Percentiles rank a stretch among this genome's conserved stretches.
Conservation (phyloP, 805 yeast genomes). For the Danielozyma ontarioensis region DNA sequence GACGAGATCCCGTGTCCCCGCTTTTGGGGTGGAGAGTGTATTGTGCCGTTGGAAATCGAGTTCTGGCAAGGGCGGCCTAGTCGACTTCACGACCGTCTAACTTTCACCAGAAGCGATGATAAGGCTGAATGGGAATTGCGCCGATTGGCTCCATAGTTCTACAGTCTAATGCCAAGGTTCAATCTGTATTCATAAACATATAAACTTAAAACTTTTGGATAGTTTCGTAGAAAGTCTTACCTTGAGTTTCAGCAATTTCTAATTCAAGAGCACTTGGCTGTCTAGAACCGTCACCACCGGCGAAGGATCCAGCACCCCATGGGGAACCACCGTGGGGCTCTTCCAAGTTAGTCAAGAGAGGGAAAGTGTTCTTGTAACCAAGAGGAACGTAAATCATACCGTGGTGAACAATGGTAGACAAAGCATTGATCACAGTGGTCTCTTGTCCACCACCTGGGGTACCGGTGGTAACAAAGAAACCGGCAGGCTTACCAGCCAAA, state of each 20-base stretch:
- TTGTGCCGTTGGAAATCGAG: slow-evolving; percentile 86
- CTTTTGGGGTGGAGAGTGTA: slow-evolving; percentile 91
- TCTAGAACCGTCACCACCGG: slow-evolving; percentile 75
- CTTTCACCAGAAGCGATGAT: slow-evolving; percentile 53
- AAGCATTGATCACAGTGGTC: slow-evolving; percentile 52
- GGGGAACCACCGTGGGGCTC: slow-evolving; percentile 80
- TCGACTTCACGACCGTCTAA: slow-evolving; percentile 85
- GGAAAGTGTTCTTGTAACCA: slow-evolving; percentile 61
- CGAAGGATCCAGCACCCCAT: slow-evolving; percentile 83
- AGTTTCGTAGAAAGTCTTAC: slow-evolving; percentile 51
- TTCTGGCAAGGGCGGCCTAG: slow-evolving; percentile 96
- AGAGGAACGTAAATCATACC: slow-evolving; percentile 75
- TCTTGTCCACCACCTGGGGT: slow-evolving; percentile 80
- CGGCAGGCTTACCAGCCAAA: slow-evolving; percentile 68
- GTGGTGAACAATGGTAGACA: slow-evolving; percentile 65
- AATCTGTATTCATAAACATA: too few species aligned
- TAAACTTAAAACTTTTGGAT: slow-evolving; percentile 9
- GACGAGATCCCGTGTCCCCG: slow-evolving; percentile 85
- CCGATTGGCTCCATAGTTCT: slow-evolving; percentile 64
- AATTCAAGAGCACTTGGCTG: slow-evolving; percentile 59
- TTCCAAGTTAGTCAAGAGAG: slow-evolving; percentile 48
- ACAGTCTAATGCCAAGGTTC: too few species aligned
- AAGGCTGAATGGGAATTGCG: slow-evolving; percentile 50
- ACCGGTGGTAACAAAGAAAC: slow-evolving; percentile 67
- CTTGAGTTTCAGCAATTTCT: slow-evolving; percentile 63